Conservation (phyloP, 1,284 basidiomycete genomes). For the Trametes polyzona region DNA sequence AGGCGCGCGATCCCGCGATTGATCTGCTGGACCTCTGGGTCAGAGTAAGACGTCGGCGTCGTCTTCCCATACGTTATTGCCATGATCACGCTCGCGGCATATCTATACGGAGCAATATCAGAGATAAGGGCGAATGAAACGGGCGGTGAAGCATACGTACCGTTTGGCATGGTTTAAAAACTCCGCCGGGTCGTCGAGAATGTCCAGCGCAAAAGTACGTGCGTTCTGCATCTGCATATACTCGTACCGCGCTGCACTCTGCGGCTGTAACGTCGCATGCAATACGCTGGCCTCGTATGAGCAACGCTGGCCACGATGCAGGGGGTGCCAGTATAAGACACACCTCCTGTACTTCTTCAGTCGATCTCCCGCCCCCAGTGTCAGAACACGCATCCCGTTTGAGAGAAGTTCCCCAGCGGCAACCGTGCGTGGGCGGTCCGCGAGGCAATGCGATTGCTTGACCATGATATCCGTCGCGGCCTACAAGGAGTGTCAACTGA, state of each 20-base stretch:
- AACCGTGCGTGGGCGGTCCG: slow-evolving; percentile 25
- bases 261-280: slow-evolving; percentile 14
- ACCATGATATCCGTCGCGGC: slow-evolving; percentile 27
- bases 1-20: slow-evolving; percentile 52
- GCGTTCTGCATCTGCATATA: slow-evolving; percentile 22
- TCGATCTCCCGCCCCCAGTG: slow-evolving; percentile 21
- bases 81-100: slow-evolving; percentile 66
- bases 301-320: not conserved
- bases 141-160: not conserved
- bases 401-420: slow-evolving; percentile 26
- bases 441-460: slow-evolving; percentile 25
- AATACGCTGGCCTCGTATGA: not conserved
- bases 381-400: slow-evolving; percentile 21
- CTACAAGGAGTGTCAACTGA: no score
- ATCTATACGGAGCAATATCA: slow-evolving; percentile 41
- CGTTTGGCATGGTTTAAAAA: slow-evolving; percentile 11
- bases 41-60: slow-evolving; percentile 50
- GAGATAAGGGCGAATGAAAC: not conserved
- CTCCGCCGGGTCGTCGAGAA: slow-evolving; percentile 11
- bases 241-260: slow-evolving; percentile 12
- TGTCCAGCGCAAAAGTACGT: slow-evolving; percentile 13
- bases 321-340: not conserved
- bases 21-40: slow-evolving; percentile 59
- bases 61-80: slow-evolving; percentile 68
- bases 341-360: slow-evolving; percentile 24